A percentile compares a stretch with the other conserved stretches of the same genome.
Conservation (phyloP, 2,329 filamentous ascomycete species). For the Epichloe aotearoae region DNA sequence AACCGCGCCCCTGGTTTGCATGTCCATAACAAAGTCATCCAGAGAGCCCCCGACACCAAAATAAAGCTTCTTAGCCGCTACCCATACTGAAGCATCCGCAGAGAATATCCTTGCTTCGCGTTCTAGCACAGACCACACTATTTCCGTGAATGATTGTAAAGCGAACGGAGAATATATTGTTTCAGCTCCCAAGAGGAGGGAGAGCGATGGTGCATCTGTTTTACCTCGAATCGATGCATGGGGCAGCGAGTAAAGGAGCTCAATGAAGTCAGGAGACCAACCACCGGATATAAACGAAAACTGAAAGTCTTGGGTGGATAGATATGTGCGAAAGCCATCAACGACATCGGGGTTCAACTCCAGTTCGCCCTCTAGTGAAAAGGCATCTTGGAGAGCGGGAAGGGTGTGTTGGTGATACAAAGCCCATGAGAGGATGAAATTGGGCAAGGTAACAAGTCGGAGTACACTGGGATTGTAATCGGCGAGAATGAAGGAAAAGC, state of each 20-base stretch:
- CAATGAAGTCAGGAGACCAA: conserved; percentile 54
- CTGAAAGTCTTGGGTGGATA: conserved; percentile 36
- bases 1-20: conserved; percentile 32
- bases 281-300: conserved; percentile 61
- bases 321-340: conserved; percentile 40
- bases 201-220: conserved; percentile 10
- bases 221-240: background rate
- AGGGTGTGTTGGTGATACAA: conserved; percentile 26
- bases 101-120: conserved; percentile 21
- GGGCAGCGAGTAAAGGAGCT: conserved; percentile 34
- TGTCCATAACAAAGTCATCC: conserved; percentile 53
- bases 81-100: conserved; percentile 44
- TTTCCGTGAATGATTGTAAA: conserved; percentile 53
- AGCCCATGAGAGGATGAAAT: conserved; percentile 60
- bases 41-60: conserved; percentile 76
- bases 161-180: conserved; percentile 73
- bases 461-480: conserved; percentile 74
- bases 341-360: conserved; percentile 48
- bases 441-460: conserved; percentile 66
- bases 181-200: conserved; percentile 58
- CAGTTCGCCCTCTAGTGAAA: conserved; percentile 44
- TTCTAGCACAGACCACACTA: conserved; percentile 45
- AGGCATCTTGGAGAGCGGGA: conserved; percentile 29
- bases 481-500: conserved; percentile 54
- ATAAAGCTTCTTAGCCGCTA: conserved; percentile 69